Percentiles rank a stretch among this genome's conserved stretches.
Evolutionary conservation across 2,329 filamentous ascomycete genomes (phyloP).

Genomic region (Epichloe elymi): DNA sequence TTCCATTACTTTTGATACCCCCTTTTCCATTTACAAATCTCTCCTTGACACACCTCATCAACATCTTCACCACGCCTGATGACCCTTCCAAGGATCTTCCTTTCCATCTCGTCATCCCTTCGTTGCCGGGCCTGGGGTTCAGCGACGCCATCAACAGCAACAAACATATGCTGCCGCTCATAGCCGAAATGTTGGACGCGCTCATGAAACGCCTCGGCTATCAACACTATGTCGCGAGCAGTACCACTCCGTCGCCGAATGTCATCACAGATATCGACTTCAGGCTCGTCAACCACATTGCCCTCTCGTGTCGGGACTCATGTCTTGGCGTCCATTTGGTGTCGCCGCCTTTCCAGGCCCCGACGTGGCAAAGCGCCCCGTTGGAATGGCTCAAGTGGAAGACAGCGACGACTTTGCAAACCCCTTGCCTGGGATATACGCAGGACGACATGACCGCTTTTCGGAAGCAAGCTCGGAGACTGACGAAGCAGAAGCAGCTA

Average conservation of each 20-base stretch:
- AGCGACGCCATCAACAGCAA: conserved; percentile 45
- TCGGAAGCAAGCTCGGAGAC: conserved; percentile 10
- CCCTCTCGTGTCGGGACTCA: conserved; percentile 30
- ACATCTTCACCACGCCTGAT: conserved; percentile 39
- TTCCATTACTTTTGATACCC: conserved; percentile 52
- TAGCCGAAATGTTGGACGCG: conserved; percentile 40
- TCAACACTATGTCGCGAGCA: conserved; percentile 42
- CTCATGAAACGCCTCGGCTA: conserved; percentile 52
- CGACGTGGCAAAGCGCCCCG: conserved; percentile 29
- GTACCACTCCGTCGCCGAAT: conserved; percentile 32
- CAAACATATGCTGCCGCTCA: conserved; percentile 34
- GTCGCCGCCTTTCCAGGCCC: conserved; percentile 39
- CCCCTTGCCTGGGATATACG: conserved; percentile 42
- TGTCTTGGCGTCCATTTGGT: conserved; percentile 50
- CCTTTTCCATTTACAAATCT: conserved; percentile 54
- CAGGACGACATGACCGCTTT: conserved; percentile 35
- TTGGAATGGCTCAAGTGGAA: conserved; percentile 42
- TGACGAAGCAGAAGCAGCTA: conserved; percentile 5
- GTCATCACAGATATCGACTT: conserved; percentile 39
- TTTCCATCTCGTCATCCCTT: conserved; percentile 55
- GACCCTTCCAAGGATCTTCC: conserved; percentile 31
- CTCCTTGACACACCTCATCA: conserved; percentile 41
- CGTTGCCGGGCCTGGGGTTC: conserved; percentile 53
- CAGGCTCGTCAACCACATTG: conserved; percentile 34
- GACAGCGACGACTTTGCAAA: conserved; percentile 34